phyloP scores from a whole-genome alignment of 495 filamentous ascomycete genomes.

The Aspergillus mulundensis region DNA sequence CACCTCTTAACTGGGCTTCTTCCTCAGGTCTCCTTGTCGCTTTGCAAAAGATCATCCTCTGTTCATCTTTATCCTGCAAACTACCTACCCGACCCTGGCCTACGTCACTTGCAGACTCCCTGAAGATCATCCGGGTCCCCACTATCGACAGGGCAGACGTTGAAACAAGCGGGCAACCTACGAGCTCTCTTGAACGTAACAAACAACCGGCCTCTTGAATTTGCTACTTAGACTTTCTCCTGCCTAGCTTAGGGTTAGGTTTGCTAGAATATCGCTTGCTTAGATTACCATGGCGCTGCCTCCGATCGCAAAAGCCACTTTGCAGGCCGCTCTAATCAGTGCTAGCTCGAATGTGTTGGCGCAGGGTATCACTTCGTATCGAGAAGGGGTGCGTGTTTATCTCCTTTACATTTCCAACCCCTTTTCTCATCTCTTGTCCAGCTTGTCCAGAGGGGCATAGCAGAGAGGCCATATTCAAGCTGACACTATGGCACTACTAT shows the following conservation, averaged over 20 bases:
- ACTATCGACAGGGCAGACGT: background rate
- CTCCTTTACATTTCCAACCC: too few species aligned
- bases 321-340: slow-evolving; percentile 64
- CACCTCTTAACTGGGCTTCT: background rate
- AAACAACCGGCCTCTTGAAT: too few species aligned
- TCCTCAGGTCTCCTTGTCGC: background rate
- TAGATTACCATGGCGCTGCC: slow-evolving; percentile 26
- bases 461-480: too few species aligned
- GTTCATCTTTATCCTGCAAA: too few species aligned
- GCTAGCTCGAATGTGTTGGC: slow-evolving; percentile 73
- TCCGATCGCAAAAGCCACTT: slow-evolving; percentile 58
- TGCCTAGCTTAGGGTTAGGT: too few species aligned
- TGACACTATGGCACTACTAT: background rate
- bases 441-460: too few species aligned
- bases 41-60: too few species aligned
- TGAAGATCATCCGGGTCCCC: background rate
- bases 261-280: too few species aligned
- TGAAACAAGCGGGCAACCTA: background rate
- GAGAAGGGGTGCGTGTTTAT: slow-evolving; percentile 44
- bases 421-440: too few species aligned
- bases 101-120: background rate
- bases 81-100: too few species aligned
- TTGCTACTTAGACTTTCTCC: too few species aligned
- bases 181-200: background rate
- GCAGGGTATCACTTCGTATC: slow-evolving; percentile 64